A percentile compares a stretch with the other conserved stretches of the same genome.
Conservation (phyloP, 768 basidiomycete species). For the Amanita muscaria region DNA sequence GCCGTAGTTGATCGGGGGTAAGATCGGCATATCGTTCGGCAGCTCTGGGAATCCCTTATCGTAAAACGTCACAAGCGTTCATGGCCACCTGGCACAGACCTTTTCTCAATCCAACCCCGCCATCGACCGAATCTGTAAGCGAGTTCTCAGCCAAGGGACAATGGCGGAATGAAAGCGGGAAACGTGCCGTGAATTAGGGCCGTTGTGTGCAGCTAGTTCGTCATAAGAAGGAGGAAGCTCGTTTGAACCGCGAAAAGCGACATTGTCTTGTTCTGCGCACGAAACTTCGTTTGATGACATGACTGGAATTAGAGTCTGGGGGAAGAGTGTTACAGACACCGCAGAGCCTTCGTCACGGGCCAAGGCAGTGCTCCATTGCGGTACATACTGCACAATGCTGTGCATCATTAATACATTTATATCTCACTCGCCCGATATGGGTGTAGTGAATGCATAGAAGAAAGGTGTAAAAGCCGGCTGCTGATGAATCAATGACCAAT, state of each 20-base stretch:
- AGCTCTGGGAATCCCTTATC: slow-evolving; percentile 56
- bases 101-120: slow-evolving; percentile 85
- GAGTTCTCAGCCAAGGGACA: neutral
- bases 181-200: slow-evolving; percentile 71
- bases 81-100: slow-evolving; percentile 32
- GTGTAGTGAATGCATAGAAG: too few relatives aligned
- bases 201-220: slow-evolving; percentile 65
- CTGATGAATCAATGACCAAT: too few relatives aligned
- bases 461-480: too few relatives aligned
- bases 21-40: slow-evolving; percentile 73
- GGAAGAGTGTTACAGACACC: neutral
- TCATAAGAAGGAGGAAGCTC: slow-evolving; percentile 75
- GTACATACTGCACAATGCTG: too few relatives aligned
- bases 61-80: slow-evolving; percentile 35
- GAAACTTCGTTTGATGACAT: slow-evolving; percentile 23
- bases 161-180: slow-evolving; percentile 2
- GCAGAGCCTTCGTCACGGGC: neutral
- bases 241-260: slow-evolving; percentile 28
- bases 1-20: slow-evolving; percentile 45
- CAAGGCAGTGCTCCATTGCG: neutral
- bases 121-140: slow-evolving; percentile 76
- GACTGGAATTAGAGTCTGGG: slow-evolving; percentile 7
- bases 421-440: too few relatives aligned
- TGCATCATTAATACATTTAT: too few relatives aligned
- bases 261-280: slow-evolving; percentile 37